phyloP scores from a whole-genome alignment of 495 filamentous ascomycete species.

The Aspergillus olivimuriae region DNA sequence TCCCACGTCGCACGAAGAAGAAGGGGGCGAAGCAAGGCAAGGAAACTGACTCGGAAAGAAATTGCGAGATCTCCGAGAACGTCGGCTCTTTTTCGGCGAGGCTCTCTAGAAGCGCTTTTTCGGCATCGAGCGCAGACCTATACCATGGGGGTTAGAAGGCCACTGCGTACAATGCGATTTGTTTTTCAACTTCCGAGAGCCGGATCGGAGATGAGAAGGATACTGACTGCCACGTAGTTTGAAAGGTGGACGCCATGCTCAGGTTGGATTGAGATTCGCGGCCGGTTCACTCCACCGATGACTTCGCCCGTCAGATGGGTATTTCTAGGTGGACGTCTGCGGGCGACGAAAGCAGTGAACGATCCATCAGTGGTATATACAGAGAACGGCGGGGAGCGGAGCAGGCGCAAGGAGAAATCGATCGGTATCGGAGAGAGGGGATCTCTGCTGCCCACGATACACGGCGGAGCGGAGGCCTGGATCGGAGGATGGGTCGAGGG shows the following conservation, averaged over 20 bases:
- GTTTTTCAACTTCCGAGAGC: background rate
- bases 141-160: conserved; percentile 16
- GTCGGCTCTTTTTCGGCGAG: conserved; percentile 48
- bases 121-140: conserved; percentile 41
- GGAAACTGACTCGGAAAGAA: conserved; percentile 50
- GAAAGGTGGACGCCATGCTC: conserved; percentile 45
- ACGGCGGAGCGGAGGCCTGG: background rate
- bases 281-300: conserved; percentile 45
- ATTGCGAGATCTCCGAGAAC: conserved; percentile 51
- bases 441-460: no score
- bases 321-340: conserved; percentile 39
- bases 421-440: background rate
- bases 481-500: background rate
- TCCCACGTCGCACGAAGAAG: background rate
- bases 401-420: no score
- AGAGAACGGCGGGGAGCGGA: conserved; percentile 4
- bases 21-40: background rate
- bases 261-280: conserved; percentile 12
- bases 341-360: conserved; percentile 29
- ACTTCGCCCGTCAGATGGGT: conserved; percentile 50
- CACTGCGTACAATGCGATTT: background rate
- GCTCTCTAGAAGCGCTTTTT: conserved; percentile 43
- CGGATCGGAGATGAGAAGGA: conserved; percentile 5
- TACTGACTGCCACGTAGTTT: conserved; percentile 48
- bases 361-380: conserved; percentile 38